Percentiles rank a stretch among this genome's conserved stretches.
Conservation (phyloP, 73 alveolate species). For the Paramecium caudatum region DNA sequence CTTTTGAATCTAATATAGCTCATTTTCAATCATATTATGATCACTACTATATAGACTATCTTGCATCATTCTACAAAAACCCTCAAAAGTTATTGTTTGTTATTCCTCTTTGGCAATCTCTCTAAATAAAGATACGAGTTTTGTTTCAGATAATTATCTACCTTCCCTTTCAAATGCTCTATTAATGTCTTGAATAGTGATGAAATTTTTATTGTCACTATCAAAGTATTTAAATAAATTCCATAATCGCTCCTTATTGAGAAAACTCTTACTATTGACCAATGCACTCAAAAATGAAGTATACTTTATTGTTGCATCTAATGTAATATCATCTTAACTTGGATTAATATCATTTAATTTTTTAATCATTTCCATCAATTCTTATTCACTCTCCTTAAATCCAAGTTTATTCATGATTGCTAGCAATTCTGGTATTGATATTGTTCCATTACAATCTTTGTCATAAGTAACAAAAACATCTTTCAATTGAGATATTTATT, state of each 20-base stretch:
- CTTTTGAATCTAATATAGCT: neutral
- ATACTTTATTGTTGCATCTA: neutral
- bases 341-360: slow-evolving; percentile 10
- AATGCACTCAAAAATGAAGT: slow-evolving; percentile 63
- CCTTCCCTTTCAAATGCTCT: slow-evolving; percentile 75
- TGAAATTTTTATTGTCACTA: slow-evolving; percentile 66
- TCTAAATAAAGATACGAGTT: neutral
- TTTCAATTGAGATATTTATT: slow-evolving; percentile 84
- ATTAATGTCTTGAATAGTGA: slow-evolving; percentile 45
- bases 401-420: slow-evolving; percentile 14
- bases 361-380: neutral
- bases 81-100: neutral
- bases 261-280: slow-evolving; percentile 65
- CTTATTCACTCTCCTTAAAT: slow-evolving; percentile 9
- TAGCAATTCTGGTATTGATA: slow-evolving; percentile 73
- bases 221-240: slow-evolving; percentile 74
- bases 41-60: neutral
- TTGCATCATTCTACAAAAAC: slow-evolving; percentile 33
- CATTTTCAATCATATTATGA: neutral
- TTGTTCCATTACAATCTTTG: slow-evolving; percentile 91
- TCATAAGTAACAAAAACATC: slow-evolving; percentile 87
- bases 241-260: slow-evolving; percentile 74
- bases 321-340: neutral
- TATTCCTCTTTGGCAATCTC: slow-evolving; percentile 21
- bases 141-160: slow-evolving; percentile 21